Evolutionary conservation across 2,329 filamentous ascomycete species (phyloP).

Genomic region (Scedosporium apiospermum): DNA sequence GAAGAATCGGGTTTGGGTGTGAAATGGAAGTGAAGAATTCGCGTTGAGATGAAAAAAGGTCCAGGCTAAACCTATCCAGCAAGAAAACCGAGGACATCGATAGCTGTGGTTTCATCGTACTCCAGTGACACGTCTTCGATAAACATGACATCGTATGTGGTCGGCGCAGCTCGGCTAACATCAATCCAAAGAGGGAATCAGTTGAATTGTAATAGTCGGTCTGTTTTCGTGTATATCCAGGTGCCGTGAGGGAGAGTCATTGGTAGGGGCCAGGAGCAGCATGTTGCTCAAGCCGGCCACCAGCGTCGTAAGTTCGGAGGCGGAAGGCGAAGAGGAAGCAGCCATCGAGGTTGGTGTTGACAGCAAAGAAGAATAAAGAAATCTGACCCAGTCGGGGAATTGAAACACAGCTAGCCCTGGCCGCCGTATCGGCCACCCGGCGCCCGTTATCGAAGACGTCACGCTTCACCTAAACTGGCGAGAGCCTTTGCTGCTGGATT

Average conservation of each 20-base stretch:
- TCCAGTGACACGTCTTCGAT: neutral
- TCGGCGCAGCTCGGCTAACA: neutral
- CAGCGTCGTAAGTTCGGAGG: conserved; percentile 1
- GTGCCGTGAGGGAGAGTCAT: neutral
- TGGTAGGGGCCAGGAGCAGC: neutral
- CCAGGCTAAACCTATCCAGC: neutral
- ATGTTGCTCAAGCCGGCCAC: neutral
- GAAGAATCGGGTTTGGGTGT: neutral
- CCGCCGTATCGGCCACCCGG: neutral
- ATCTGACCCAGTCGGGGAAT: conserved; percentile 4
- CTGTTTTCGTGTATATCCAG: neutral
- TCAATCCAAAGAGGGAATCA: neutral
- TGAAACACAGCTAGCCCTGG: conserved; percentile 1
- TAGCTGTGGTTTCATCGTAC: neutral
- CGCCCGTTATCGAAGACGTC: conserved; percentile 39
- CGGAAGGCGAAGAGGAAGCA: neutral
- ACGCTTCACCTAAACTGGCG: conserved; percentile 41
- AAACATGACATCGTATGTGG: neutral
- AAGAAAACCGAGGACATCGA: neutral
- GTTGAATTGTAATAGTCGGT: neutral
- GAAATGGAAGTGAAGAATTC: neutral
- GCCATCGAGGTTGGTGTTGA: neutral
- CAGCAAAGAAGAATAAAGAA: conserved; percentile 4
- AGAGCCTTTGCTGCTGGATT: conserved; percentile 26
- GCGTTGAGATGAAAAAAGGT: neutral